Evolutionary conservation across 768 basidiomycete genomes (phyloP), one percentile per base, ranked within the genome.

Genomic region (Amanita muscaria): DNA sequence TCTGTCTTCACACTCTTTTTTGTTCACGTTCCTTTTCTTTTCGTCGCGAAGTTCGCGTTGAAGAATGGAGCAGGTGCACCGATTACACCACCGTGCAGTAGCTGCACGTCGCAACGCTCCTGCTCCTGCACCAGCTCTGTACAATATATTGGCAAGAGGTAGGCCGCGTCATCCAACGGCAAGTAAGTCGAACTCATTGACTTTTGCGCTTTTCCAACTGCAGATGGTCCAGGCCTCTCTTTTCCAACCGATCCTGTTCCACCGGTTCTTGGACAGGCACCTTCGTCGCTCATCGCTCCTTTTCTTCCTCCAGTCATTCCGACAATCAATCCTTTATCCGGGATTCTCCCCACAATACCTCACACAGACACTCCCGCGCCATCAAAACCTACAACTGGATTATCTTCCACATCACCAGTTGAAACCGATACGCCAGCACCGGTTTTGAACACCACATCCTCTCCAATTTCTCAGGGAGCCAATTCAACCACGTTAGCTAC

Each of bases 21-120:
- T 27, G 1, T 44, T 31, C 18, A 46, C 44, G 19, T 29, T 46
- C 44, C 9, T 45, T 45, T 44, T 27, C 18, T 31, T 42, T 31
- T 27, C 18, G 14, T 16, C 23, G 12, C n/a, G 6, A 39, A 27
- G 19, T 35, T 44, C 31, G 24, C 15, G 8, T 32, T 40, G 25
- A 15, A 29, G 22, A 23, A 22, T 22, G 8, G 15, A 29, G 27
- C 6, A 8, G 11, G 6, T 6, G 33, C 33, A 34, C 15, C 33
- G 16, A 5, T 18, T 34, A n/a, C 33, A 34, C 15, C n/a, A 18
- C 15, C 33, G 33, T 15, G 33, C 33, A 29, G 7, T 29, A 12
- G 27, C 27, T 6, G 27, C 27, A 1, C 34, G 22, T 27, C 33
- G 34, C 11, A n/a, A 14, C 23, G 34, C 43, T 11, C n/a, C 4